Base-by-base conservation (phyloP, 2,329 filamentous ascomycete species). In the Penicillium sp. region DNA sequence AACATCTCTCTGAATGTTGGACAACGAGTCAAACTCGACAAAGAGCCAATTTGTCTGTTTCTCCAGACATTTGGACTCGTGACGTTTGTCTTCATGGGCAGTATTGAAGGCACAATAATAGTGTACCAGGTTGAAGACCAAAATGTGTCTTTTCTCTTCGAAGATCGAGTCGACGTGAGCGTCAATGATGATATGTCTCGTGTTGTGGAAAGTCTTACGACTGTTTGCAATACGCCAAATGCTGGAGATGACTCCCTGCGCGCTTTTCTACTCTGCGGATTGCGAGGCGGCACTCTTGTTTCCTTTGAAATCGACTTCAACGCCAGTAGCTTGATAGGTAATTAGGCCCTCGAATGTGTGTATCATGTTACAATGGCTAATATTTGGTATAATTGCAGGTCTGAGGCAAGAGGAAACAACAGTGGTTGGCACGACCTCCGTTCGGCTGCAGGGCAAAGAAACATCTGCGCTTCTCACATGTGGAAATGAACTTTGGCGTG, bases 211-310 rank as follows among this genome's bases (percentile, higher is more conserved):
- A 68, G 57, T 27, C 47, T 66, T 48, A 56, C 54, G 19, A 43
- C 56, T 10, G 45, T 68, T 29, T 43, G 51, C n/a, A 43, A 53
- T 37, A 20, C 36, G 10, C 27, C 43, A 14, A 39, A 45, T 27
- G n/a, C n/a, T n/a, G n/a, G n/a, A n/a, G n/a, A n/a, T n/a, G 44
- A 39, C 3, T 21, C 38, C 4, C 39, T 43, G 14, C 36, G 43
- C 9, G 51, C 49, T 19, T 50, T 58, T 46, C 30, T 73, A 9
- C 58, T 74, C 9, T 74, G 71, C 47, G 72, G 72, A 8, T 58
- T 75, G 32, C 67, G 72, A 25, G 68, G 67, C 48, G 72, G 72
- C 23, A 62, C 62, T 35, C 48, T 75, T 29, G 51, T 72, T 13
- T 59, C 63, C 10, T 59, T 70, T 28, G 54, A 62, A 19, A 36